phyloP scores from a whole-genome alignment of 177 flowering plant genomes.

The Vitis hybrid region DNA sequence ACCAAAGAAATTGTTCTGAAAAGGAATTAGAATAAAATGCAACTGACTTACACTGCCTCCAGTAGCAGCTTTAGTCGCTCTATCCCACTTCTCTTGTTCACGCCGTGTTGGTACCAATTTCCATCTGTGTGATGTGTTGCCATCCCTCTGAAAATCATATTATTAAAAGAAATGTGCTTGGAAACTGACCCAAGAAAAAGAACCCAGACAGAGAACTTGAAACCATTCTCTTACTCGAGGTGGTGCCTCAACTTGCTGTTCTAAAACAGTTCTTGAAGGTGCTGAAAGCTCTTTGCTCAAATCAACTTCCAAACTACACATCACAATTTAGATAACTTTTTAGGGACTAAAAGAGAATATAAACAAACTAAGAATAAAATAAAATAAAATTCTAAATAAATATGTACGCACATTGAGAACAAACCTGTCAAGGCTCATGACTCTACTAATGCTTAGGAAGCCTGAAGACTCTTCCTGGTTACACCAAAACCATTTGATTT shows the following conservation, averaged over 20 bases:
- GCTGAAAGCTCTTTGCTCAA: conserved; percentile 70
- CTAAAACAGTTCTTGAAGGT: conserved; percentile 39
- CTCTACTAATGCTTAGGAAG: conserved; percentile 83
- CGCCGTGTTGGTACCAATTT: conserved; percentile 80
- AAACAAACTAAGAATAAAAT: not conserved
- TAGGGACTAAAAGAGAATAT: not conserved
- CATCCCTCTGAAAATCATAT: conserved; percentile 36
- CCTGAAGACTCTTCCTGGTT: conserved; percentile 75
- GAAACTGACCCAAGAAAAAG: not conserved
- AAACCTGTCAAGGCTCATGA: conserved; percentile 84
- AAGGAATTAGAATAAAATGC: no score
- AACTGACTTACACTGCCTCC: conserved; percentile 80
- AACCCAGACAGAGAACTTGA: not conserved
- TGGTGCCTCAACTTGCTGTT: conserved; percentile 34
- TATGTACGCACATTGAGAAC: conserved; percentile 1
- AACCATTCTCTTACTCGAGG: conserved; percentile 35
- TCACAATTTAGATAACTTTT: not conserved
- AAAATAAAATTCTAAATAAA: not conserved
- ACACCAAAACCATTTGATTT: conserved; percentile 8
- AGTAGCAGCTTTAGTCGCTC: conserved; percentile 86
- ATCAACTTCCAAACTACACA: conserved; percentile 77
- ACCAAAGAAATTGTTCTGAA: no score
- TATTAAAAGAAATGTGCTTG: not conserved
- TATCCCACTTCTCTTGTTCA: conserved; percentile 94
- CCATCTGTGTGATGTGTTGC: conserved; percentile 48